A percentile compares a stretch with the other conserved stretches of the same genome.
These are phyloP conservation scores for Cryptococcus deneoformans DNA, from an alignment of 1,284 basidiomycete species.

Conservation along the genomic window DNA sequence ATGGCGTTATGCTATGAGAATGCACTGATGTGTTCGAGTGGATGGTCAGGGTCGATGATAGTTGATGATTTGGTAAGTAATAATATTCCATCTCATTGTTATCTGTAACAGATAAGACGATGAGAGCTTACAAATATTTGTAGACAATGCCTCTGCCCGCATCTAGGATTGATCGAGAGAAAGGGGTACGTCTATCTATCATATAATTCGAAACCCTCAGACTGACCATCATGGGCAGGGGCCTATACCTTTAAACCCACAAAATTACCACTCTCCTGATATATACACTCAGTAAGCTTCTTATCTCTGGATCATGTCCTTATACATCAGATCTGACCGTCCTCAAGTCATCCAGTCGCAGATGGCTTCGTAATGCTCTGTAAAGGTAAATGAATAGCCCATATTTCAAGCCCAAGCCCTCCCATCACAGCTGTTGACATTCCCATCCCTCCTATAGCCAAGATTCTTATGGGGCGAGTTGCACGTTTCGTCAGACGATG, in stretches of 20 bases:
- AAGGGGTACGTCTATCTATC: neutral
- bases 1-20: conserved; percentile 22
- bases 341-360: conserved; percentile 31
- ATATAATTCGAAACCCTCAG: too few species aligned
- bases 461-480: conserved; percentile 28
- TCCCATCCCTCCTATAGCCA: neutral
- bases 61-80: conserved; percentile 38
- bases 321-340: neutral
- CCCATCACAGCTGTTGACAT: too few species aligned
- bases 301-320: neutral
- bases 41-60: conserved; percentile 28
- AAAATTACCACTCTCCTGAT: conserved; percentile 29
- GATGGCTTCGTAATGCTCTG: conserved; percentile 34
- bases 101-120: neutral
- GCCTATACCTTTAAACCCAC: conserved; percentile 31
- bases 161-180: neutral
- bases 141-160: conserved; percentile 27
- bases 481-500: conserved; percentile 24
- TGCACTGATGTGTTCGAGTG: conserved; percentile 20
- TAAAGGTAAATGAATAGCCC: conserved; percentile 17
- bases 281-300: conserved; percentile 27
- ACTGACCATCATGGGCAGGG: neutral
- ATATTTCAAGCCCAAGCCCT: too few species aligned
- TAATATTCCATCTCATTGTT: neutral
- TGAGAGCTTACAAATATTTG: neutral